phyloP scores from a whole-genome alignment of 495 filamentous ascomycete genomes.

The Penicillium coffeae region DNA sequence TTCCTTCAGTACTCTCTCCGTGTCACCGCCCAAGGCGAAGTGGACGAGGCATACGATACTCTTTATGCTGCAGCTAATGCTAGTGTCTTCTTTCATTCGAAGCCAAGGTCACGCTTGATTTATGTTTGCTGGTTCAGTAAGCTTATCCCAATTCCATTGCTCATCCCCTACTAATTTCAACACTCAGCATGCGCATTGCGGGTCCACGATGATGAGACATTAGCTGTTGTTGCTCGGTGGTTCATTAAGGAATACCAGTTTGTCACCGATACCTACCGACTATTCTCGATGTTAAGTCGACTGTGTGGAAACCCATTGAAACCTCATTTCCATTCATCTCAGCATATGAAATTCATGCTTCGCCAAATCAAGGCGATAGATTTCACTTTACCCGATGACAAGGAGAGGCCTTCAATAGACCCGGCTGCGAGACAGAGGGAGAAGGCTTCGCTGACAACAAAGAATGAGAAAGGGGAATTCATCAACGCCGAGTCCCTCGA shows the following conservation, averaged over 20 bases:
- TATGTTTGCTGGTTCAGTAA: slow-evolving; percentile 77
- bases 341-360: slow-evolving; percentile 81
- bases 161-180: not conserved
- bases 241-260: slow-evolving; percentile 85
- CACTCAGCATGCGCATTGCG: slow-evolving; percentile 71
- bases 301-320: slow-evolving; percentile 50
- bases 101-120: slow-evolving; percentile 63
- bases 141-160: slow-evolving; percentile 5
- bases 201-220: slow-evolving; percentile 72
- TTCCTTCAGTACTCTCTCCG: slow-evolving; percentile 81
- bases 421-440: slow-evolving; percentile 40
- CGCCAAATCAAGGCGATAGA: slow-evolving; percentile 92
- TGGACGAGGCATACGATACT: slow-evolving; percentile 68
- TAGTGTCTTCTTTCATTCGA: slow-evolving; percentile 71
- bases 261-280: slow-evolving; percentile 75
- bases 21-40: slow-evolving; percentile 56
- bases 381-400: slow-evolving; percentile 42
- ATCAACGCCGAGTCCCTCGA: slow-evolving; percentile 56
- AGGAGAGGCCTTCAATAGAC: slow-evolving; percentile 17
- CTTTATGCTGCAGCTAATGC: slow-evolving; percentile 70
- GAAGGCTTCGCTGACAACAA: slow-evolving; percentile 48
- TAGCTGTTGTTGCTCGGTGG: slow-evolving; percentile 63
- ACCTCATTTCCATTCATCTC: slow-evolving; percentile 52
- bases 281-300: slow-evolving; percentile 69
- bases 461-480: slow-evolving; percentile 43